phyloP scores from a whole-genome alignment of 768 basidiomycete genomes.

The Panellus pusillus region DNA sequence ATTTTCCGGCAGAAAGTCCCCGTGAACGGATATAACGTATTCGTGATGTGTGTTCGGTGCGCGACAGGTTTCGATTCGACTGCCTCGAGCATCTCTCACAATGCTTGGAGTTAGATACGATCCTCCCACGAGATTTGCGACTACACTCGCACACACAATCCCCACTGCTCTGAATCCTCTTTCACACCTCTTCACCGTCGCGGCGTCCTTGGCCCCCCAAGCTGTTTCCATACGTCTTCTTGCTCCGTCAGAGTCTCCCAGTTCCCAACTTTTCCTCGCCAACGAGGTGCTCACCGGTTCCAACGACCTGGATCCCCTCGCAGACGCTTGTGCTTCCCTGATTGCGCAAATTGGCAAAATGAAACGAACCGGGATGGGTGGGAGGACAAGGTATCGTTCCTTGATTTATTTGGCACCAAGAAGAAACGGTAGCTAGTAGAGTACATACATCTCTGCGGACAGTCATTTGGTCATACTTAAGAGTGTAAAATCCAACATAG shows the following conservation, averaged over 20 bases:
- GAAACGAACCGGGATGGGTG: conserved; percentile 74
- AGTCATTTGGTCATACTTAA: not conserved
- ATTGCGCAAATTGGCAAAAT: conserved; percentile 78
- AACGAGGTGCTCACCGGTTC: conserved; percentile 66
- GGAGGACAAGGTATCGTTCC: conserved; percentile 81
- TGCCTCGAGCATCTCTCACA: not conserved
- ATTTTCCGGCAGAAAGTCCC: conserved; percentile 64
- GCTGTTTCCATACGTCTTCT: conserved; percentile 75
- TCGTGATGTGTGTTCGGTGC: conserved; percentile 82
- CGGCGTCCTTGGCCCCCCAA: conserved; percentile 53
- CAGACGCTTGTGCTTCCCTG: conserved; percentile 66
- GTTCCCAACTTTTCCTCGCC: conserved; percentile 75
- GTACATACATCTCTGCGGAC: not conserved
- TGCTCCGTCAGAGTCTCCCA: conserved; percentile 78
- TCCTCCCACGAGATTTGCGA: conserved; percentile 61
- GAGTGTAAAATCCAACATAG: not conserved
- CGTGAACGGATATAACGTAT: conserved; percentile 66
- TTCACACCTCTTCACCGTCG: conserved; percentile 55
- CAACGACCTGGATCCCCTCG: conserved; percentile 52
- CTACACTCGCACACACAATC: conserved; percentile 66
- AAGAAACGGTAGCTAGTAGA: conserved; percentile 5
- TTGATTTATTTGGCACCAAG: conserved; percentile 51
- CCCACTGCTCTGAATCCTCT: conserved; percentile 61
- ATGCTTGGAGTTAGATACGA: conserved; percentile 59
- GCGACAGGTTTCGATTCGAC: conserved; percentile 17